These are phyloP conservation scores for Nitzschia sp. DNA, from an alignment of 108 stramenopile genomes.

Conservation along the genomic window DNA sequence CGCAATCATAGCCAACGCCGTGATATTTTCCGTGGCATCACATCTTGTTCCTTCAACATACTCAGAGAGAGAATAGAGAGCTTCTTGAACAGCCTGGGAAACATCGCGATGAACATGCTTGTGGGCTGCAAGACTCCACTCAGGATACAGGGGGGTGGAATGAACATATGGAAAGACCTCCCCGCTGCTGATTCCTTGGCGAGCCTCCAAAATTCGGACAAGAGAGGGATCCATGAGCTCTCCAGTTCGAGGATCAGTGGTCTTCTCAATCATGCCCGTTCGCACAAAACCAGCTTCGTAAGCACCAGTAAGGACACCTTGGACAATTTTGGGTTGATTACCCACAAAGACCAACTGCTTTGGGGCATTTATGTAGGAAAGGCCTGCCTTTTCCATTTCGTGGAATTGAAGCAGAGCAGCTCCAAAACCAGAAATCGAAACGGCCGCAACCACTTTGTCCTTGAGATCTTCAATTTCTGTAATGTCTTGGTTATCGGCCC, in stretches of 20 bases:
- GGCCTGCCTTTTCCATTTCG: constrained; percentile 30
- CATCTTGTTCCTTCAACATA: constrained; percentile 5
- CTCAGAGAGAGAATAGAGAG: constrained; percentile 15
- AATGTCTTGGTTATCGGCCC: constrained; percentile 20
- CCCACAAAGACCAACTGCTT: constrained; percentile 35
- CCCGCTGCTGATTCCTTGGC: constrained; percentile 23
- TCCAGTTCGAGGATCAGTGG: constrained; percentile 8
- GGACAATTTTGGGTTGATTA: constrained; percentile 35
- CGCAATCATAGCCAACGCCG: background rate
- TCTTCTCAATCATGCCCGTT: constrained; percentile 33
- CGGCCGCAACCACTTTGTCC: constrained; percentile 33
- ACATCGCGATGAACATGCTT: constrained; percentile 29
- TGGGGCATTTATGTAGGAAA: constrained; percentile 34
- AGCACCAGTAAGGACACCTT: constrained; percentile 30
- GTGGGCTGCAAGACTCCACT: constrained; percentile 41
- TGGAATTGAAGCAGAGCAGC: constrained; percentile 41
- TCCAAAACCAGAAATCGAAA: constrained; percentile 31
- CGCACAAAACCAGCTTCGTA: constrained; percentile 47
- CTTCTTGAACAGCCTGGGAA: constrained; percentile 31
- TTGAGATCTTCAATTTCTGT: constrained; percentile 25
- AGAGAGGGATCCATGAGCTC: constrained; percentile 4
- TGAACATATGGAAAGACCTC: constrained; percentile 32
- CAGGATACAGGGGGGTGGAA: constrained; percentile 34
- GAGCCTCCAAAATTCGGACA: background rate
- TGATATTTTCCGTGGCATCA: constrained; percentile 14